Percentiles rank a stretch among this genome's conserved stretches.
These are phyloP conservation scores for Sporothrix mexicana DNA, from an alignment of 2,329 filamentous ascomycete species.

Conservation along the genomic window DNA sequence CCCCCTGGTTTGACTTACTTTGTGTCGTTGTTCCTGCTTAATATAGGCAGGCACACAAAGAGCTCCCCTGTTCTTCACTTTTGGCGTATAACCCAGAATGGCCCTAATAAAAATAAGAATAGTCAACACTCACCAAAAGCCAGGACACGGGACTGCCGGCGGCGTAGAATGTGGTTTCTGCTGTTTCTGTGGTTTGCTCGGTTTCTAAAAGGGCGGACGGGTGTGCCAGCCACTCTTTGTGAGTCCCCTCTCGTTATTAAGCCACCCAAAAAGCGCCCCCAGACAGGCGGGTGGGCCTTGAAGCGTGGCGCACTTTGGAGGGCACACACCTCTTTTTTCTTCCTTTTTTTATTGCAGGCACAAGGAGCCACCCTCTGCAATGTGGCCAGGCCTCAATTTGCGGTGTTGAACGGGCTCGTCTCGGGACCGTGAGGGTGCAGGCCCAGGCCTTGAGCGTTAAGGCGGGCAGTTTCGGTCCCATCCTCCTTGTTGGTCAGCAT, in stretches of 20 bases:
- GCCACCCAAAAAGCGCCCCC: not conserved
- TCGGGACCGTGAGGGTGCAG: constrained; percentile 25
- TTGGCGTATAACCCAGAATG: constrained; percentile 19
- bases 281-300: constrained; percentile 5
- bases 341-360: constrained; percentile 12
- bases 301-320: not conserved
- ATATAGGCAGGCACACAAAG: not conserved
- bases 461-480: constrained; percentile 25
- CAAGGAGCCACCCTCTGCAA: constrained; percentile 1
- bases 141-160: constrained; percentile 23
- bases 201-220: constrained; percentile 8
- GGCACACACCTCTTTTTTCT: constrained; percentile 1
- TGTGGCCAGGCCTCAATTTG: constrained; percentile 9
- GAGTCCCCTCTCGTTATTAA: not conserved
- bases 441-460: not conserved
- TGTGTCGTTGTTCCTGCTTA: not conserved
- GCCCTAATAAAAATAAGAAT: constrained; percentile 3
- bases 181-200: not conserved
- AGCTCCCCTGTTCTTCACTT: not conserved
- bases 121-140: not conserved
- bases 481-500: not conserved
- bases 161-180: not conserved
- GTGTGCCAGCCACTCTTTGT: constrained; percentile 14
- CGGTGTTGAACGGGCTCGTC: constrained; percentile 24
- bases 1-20: not conserved